phyloP scores from a whole-genome alignment of 208 protist genomes.

The Leishmania tarentolae region DNA sequence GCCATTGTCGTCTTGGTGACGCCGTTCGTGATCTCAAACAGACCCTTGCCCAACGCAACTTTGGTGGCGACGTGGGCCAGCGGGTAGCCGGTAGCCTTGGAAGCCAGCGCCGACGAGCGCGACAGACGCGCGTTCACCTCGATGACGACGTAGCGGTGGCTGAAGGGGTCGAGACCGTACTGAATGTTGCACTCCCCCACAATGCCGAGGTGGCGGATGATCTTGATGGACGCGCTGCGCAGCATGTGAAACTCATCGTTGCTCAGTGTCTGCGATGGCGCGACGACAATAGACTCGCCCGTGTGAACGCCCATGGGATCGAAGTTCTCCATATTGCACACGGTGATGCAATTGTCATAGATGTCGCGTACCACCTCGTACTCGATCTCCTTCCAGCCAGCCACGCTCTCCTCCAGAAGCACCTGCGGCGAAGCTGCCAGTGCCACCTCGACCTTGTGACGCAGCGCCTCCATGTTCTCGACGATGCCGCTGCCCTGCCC shows the following conservation, averaged over 20 bases:
- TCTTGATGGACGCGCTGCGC: conserved; percentile 93
- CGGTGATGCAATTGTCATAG: conserved; percentile 99
- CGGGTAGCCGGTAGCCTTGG: conserved; percentile 99
- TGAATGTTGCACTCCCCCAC: conserved; percentile 99
- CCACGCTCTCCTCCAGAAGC: conserved; percentile 97
- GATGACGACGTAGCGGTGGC: conserved; percentile 97
- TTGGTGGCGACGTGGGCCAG: conserved; percentile 98
- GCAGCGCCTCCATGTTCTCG: conserved; percentile 81
- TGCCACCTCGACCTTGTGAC: conserved; percentile 81
- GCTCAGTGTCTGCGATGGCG: conserved; percentile 97
- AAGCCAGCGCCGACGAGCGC: conserved; percentile 96
- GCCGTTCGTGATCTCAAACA: conserved; percentile 93
- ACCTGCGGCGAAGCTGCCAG: conserved; percentile 94
- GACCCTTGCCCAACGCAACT: conserved; percentile 95
- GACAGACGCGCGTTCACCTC: conserved; percentile 98
- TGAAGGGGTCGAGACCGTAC: conserved; percentile 97
- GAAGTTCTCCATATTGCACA: conserved; percentile 99
- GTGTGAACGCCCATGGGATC: conserved; percentile 98
- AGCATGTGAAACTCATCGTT: conserved; percentile 99
- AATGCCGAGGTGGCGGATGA: conserved; percentile 97
- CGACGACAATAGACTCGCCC: conserved; percentile 99
- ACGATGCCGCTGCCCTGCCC: conserved; percentile 98
- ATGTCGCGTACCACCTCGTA: conserved; percentile 99
- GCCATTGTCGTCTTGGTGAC: conserved; percentile 95
- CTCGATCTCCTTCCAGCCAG: conserved; percentile 99